Base-by-base conservation (phyloP, 805 yeast species). In the Sugiyamaella chiloensis region DNA sequence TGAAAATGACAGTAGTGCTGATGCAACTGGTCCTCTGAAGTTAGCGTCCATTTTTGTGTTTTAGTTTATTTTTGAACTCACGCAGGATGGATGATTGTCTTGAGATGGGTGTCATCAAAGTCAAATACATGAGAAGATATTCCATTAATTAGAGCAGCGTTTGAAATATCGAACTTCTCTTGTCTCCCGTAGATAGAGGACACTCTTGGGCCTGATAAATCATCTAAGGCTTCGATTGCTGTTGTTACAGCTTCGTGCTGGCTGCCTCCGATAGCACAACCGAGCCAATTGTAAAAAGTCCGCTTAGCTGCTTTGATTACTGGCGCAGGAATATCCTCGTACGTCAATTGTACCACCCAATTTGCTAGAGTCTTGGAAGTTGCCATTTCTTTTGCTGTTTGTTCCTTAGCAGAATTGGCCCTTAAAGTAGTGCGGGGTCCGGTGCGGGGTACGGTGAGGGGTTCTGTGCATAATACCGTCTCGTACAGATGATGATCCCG, bases 71-170 rank as follows among this genome's bases (percentile, higher is more conserved):
- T 9, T 8, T 8, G 32, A 7, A 34, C 47, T 43, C 34, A 43
- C 47, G 47, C 47, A 5, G 47, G 47, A 21, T 43, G 47, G 11
- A 43, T 43, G 35, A 43, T 43, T 14, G 47, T 43, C 24, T 43
- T 43, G 12, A 43, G 41, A 34, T 43, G 47, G 8, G 47, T 43
- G 34, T 43, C 47, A 17, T 43, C 47, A 24, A 43, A 43, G 31
- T 43, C 47, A 34, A 43, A 43, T 9, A 43, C 47, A 21, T 43
- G 47, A 20, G 47, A 43, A 8, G 47, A 43, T 9, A 43, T 43
- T n/a, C 47, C 47, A 32, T 43, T 43, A 31, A 43, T 43, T 21
- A 43, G 32, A 23, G 47, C 47, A 17, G 47, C 47, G 24, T 34
- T 20, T 12, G 47, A 43, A 34, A 43, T 34, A 35, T 43, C 47